A percentile compares a stretch with the other conserved stretches of the same genome.
Conservation (phyloP, 768 basidiomycete species). For the Amylocystis lapponica region DNA sequence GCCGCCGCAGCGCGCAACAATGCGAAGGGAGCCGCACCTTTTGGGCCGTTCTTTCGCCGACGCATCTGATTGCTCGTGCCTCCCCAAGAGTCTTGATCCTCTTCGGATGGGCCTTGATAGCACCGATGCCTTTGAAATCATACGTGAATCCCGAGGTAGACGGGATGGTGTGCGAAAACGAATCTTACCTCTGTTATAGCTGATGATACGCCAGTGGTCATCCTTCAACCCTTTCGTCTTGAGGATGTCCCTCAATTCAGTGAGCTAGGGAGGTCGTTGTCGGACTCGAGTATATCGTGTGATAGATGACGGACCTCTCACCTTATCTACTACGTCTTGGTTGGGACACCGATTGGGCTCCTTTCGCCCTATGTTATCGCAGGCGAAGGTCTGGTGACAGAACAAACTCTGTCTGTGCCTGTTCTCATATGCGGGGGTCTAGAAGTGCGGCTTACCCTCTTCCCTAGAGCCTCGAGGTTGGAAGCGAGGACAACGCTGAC, state of each 20-base stretch:
- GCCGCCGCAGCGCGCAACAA: background rate
- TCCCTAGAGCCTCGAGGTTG: constrained; percentile 5
- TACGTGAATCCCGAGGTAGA: background rate
- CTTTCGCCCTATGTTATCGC: constrained; percentile 45
- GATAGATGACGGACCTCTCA: constrained; percentile 14
- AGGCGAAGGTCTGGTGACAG: constrained; percentile 64
- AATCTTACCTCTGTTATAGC: constrained; percentile 69
- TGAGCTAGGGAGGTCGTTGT: constrained; percentile 38
- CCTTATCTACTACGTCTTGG: constrained; percentile 73
- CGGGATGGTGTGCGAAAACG: constrained; percentile 10
- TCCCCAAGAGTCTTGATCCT: constrained; percentile 55
- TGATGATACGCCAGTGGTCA: constrained; percentile 61
- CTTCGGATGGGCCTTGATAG: constrained; percentile 47
- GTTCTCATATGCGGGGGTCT: too few species aligned
- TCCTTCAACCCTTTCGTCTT: constrained; percentile 52
- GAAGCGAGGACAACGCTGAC: too few species aligned
- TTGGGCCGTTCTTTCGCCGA: constrained; percentile 70
- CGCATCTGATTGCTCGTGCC: constrained; percentile 52
- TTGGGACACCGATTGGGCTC: constrained; percentile 40
- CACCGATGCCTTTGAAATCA: constrained; percentile 45
- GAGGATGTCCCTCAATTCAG: constrained; percentile 62
- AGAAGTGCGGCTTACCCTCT: constrained; percentile 8
- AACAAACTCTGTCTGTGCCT: too few species aligned
- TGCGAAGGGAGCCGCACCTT: constrained; percentile 42
- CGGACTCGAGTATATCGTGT: background rate